Conservation (phyloP, 2,329 filamentous ascomycete genomes). For the Magnaporthiopsis rhizophila region DNA sequence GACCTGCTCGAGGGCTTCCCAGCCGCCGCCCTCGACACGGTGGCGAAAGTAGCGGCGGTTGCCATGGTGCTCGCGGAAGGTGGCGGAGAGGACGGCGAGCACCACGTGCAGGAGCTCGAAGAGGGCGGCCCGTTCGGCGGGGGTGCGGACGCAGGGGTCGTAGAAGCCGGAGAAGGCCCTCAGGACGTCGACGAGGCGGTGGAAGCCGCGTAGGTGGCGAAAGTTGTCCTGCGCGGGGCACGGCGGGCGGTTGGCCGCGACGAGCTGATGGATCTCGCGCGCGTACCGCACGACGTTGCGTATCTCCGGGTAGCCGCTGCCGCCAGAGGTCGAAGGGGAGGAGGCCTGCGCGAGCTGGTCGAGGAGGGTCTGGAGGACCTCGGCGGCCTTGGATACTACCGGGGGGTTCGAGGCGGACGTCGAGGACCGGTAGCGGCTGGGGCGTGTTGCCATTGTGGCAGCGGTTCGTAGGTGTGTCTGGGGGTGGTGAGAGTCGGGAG, state of each 20-base stretch:
- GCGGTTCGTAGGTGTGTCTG: constrained; percentile 28
- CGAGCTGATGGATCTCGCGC: constrained; percentile 57
- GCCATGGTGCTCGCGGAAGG: constrained; percentile 70
- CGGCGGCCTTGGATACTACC: constrained; percentile 50
- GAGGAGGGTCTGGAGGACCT: constrained; percentile 48
- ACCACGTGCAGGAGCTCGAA: constrained; percentile 64
- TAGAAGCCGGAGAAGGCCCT: constrained; percentile 69
- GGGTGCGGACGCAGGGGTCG: constrained; percentile 53
- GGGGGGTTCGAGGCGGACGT: constrained; percentile 51
- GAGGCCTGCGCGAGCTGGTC: constrained; percentile 28
- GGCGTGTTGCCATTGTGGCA: constrained; percentile 30
- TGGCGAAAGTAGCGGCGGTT: constrained; percentile 83
- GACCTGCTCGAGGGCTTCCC: constrained; percentile 66
- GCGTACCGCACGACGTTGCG: constrained; percentile 45
- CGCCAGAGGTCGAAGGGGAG: constrained; percentile 15
- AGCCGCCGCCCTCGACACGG: constrained; percentile 68
- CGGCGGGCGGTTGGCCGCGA: constrained; percentile 38
- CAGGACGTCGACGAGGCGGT: constrained; percentile 61
- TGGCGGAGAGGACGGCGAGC: constrained; percentile 66
- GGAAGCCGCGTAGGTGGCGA: constrained; percentile 71
- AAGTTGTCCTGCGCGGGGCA: constrained; percentile 68
- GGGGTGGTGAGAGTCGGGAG: constrained; percentile 6
- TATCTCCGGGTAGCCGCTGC: constrained; percentile 38
- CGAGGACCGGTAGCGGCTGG: constrained; percentile 55
- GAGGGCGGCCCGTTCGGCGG: constrained; percentile 55